Percentiles rank a stretch among this genome's conserved stretches.
These are phyloP conservation scores for Phialophora macrospora DNA, from an alignment of 2,329 filamentous ascomycete species.

Conservation along the genomic window DNA sequence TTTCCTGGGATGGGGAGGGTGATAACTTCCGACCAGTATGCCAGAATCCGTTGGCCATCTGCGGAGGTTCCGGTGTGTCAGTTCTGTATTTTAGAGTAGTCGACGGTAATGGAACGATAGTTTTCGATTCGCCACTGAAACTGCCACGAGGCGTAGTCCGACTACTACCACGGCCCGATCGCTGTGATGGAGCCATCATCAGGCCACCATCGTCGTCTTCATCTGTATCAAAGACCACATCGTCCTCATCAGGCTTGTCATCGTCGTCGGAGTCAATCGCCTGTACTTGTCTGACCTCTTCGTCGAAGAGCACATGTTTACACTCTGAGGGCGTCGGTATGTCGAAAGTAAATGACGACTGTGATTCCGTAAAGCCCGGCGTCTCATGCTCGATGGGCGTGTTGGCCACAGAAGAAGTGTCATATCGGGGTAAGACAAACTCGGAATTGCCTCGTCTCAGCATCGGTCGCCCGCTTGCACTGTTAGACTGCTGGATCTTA, in stretches of 20 bases:
- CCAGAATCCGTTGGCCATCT: conserved; percentile 49
- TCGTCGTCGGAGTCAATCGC: conserved; percentile 85
- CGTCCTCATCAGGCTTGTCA: conserved; percentile 66
- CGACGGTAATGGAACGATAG: conserved; percentile 83
- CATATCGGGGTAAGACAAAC: conserved; percentile 66
- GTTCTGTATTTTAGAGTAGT: conserved; percentile 85
- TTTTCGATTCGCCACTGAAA: conserved; percentile 72
- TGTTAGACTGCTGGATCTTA: conserved; percentile 73
- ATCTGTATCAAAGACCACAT: conserved; percentile 48
- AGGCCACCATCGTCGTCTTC: conserved; percentile 74
- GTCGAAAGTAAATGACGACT: conserved; percentile 66
- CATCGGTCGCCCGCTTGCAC: conserved; percentile 57
- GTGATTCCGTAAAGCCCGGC: conserved; percentile 47
- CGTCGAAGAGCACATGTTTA: conserved; percentile 94
- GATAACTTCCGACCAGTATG: conserved; percentile 57
- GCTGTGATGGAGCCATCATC: conserved; percentile 75
- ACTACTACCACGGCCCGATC: conserved; percentile 55
- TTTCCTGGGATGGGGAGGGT: conserved; percentile 82
- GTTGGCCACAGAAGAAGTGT: conserved; percentile 54
- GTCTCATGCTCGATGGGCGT: conserved; percentile 56
- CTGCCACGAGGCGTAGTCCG: conserved; percentile 62
- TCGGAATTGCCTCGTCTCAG: conserved; percentile 71
- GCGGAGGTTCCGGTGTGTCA: conserved; percentile 69
- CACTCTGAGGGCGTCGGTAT: conserved; percentile 62
- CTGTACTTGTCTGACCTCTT: conserved; percentile 94